Conservation (phyloP, 805 yeast genomes). For the Candida nanaspora region DNA sequence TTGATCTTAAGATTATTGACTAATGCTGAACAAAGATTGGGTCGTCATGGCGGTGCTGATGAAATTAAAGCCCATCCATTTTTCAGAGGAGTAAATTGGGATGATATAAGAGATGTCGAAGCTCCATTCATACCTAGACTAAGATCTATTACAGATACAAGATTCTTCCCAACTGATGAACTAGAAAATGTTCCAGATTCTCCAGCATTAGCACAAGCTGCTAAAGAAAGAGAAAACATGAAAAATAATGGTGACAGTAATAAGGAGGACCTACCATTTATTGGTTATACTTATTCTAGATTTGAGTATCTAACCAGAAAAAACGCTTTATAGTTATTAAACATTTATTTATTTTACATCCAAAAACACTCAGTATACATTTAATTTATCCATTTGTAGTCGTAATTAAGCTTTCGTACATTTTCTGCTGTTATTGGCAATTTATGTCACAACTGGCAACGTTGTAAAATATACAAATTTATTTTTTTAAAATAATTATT, state of each 20-base stretch:
- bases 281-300: constrained; percentile 93
- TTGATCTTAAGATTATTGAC: constrained; percentile 72
- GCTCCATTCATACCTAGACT: constrained; percentile 94
- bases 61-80: constrained; percentile 89
- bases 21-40: constrained; percentile 71
- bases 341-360: neutral
- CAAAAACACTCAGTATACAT: too few relatives aligned
- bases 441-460: too few relatives aligned
- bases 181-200: constrained; percentile 90
- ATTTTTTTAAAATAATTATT: too few relatives aligned
- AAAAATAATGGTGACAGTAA: constrained; percentile 38
- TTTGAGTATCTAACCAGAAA: constrained; percentile 86
- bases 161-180: constrained; percentile 98
- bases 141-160: constrained; percentile 87
- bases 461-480: too few relatives aligned
- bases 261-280: constrained; percentile 90
- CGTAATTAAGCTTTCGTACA: too few relatives aligned
- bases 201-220: constrained; percentile 65
- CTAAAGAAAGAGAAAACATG: constrained; percentile 52
- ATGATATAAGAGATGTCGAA: constrained; percentile 74
- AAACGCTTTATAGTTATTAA: constrained; percentile 35
- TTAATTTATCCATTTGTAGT: too few relatives aligned
- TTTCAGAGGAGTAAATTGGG: constrained; percentile 96
- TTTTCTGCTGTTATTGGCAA: too few relatives aligned
- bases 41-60: constrained; percentile 86